These are phyloP conservation scores for Venturiaceae sp. DNA, from an alignment of 2,329 filamentous ascomycete genomes.

Conservation along the genomic window DNA sequence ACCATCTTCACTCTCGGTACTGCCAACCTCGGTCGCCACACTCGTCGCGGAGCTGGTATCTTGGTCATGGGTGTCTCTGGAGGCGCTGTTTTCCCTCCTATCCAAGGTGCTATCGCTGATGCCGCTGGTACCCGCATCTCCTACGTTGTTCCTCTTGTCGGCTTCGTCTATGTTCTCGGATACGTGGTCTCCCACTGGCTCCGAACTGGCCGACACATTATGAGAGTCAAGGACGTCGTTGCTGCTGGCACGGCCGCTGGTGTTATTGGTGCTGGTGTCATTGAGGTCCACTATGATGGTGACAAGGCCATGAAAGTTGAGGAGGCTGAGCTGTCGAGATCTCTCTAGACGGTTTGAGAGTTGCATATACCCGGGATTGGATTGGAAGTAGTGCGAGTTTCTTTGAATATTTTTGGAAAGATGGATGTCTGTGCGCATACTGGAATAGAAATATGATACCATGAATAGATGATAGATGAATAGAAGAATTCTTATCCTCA, in stretches of 20 bases:
- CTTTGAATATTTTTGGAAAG: too few relatives aligned
- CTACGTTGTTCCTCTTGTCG: slow-evolving; percentile 33
- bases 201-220: slow-evolving; percentile 20
- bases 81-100: slow-evolving; percentile 24
- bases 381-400: too few relatives aligned
- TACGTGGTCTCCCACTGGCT: slow-evolving; percentile 24
- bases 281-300: slow-evolving; percentile 8
- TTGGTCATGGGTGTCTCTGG: slow-evolving; percentile 24
- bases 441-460: too few relatives aligned
- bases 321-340: neutral
- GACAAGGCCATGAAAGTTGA: slow-evolving; percentile 1
- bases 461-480: too few relatives aligned
- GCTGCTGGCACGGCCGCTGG: slow-evolving; percentile 12
- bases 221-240: slow-evolving; percentile 22
- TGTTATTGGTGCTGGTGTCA: slow-evolving; percentile 10
- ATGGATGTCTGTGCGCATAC: too few relatives aligned
- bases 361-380: too few relatives aligned
- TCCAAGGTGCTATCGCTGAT: neutral
- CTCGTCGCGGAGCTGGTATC: slow-evolving; percentile 28
- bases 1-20: slow-evolving; percentile 26
- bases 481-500: too few relatives aligned
- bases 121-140: too few relatives aligned
- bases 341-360: too few relatives aligned
- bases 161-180: slow-evolving; percentile 29
- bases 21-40: slow-evolving; percentile 27